Evolutionary conservation across 1,139 yeast species (phyloP).

Genomic region (Taphrina pruni): DNA sequence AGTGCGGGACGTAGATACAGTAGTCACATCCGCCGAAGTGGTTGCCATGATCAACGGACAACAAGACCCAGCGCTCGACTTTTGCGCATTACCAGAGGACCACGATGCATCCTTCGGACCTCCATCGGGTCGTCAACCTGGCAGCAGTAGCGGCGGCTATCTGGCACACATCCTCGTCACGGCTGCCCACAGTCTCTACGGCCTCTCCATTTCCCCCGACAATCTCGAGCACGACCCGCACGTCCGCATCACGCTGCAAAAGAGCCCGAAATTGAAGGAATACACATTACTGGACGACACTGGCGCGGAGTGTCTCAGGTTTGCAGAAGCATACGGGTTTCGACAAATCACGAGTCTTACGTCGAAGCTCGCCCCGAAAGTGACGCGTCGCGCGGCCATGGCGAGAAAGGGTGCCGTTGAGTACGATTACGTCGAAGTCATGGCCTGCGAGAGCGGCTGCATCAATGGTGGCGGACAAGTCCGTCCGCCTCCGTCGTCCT

Average conservation of each 20-base stretch:
- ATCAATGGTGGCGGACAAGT: slow-evolving; percentile 97
- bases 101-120: slow-evolving; percentile 47
- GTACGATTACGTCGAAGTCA: slow-evolving; percentile 87
- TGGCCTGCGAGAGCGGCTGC: slow-evolving; percentile 99
- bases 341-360: slow-evolving; percentile 91
- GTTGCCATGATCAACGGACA: slow-evolving; percentile 63
- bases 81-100: slow-evolving; percentile 37
- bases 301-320: slow-evolving; percentile 47
- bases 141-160: slow-evolving; percentile 87
- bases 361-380: slow-evolving; percentile 64
- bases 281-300: slow-evolving; percentile 59
- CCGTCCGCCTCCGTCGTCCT: slow-evolving; percentile 23
- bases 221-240: slow-evolving; percentile 45
- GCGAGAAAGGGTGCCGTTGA: slow-evolving; percentile 60
- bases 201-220: slow-evolving; percentile 24
- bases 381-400: slow-evolving; percentile 43
- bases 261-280: slow-evolving; percentile 78
- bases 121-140: slow-evolving; percentile 76
- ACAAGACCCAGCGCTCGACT: slow-evolving; percentile 54
- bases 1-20: slow-evolving; percentile 82
- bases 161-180: slow-evolving; percentile 51
- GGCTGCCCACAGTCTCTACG: slow-evolving; percentile 40
- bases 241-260: slow-evolving; percentile 58
- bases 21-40: slow-evolving; percentile 86
- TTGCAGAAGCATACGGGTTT: slow-evolving; percentile 44